phyloP scores from a whole-genome alignment of 768 basidiomycete species.

The Boletus sp. region DNA sequence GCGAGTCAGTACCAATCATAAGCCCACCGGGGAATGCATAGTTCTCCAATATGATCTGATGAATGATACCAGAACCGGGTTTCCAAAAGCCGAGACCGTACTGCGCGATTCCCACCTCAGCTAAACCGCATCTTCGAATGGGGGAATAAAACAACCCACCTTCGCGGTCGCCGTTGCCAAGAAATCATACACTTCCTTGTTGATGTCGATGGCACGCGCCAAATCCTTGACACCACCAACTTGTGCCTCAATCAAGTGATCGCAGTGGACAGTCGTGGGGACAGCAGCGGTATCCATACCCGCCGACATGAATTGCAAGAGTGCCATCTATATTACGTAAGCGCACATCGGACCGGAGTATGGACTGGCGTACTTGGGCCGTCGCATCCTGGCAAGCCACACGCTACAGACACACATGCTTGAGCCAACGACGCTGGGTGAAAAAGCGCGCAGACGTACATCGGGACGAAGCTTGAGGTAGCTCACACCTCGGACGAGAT shows the following conservation, averaged over 20 bases:
- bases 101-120: slow-evolving; percentile 33
- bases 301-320: slow-evolving; percentile 99
- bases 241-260: slow-evolving; percentile 98
- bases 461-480: slow-evolving; percentile 98
- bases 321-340: slow-evolving; percentile 78
- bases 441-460: slow-evolving; percentile 48
- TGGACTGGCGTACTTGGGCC: slow-evolving; percentile 56
- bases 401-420: slow-evolving; percentile 43
- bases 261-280: slow-evolving; percentile 98
- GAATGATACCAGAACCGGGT: slow-evolving; percentile 98
- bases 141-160: slow-evolving; percentile 37
- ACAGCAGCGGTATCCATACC: slow-evolving; percentile 98
- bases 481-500: slow-evolving; percentile 86
- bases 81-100: slow-evolving; percentile 99
- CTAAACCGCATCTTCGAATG: neutral
- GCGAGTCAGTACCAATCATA: slow-evolving; percentile 99
- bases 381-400: slow-evolving; percentile 92
- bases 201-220: slow-evolving; percentile 84
- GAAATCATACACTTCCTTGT: slow-evolving; percentile 99
- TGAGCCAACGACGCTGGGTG: neutral
- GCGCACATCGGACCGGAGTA: slow-evolving; percentile 10
- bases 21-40: slow-evolving; percentile 99
- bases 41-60: slow-evolving; percentile 99
- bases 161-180: slow-evolving; percentile 95
- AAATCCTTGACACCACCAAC: slow-evolving; percentile 92